A percentile compares a stretch with the other conserved stretches of the same genome.
Conservation (phyloP, 1,284 basidiomycete genomes). For the Gomphus bonarii region DNA sequence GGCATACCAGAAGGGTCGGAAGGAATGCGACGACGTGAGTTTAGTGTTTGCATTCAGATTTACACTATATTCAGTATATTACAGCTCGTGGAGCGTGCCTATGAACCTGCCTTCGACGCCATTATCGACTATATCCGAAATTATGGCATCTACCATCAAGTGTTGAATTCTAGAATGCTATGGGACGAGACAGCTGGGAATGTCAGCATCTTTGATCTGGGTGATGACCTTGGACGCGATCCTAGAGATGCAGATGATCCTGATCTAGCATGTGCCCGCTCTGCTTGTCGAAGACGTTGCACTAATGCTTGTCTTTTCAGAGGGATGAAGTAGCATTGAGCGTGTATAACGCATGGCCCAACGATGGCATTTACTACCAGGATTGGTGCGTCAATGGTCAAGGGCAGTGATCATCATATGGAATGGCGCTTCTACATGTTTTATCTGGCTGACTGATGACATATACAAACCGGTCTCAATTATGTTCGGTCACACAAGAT, state of each 20-base stretch:
- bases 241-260: neutral
- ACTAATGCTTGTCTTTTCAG: neutral
- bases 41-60: neutral
- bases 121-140: neutral
- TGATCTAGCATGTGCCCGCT: neutral
- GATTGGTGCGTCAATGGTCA: slow-evolving; percentile 8
- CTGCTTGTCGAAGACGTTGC: neutral
- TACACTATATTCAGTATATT: neutral
- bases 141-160: slow-evolving; percentile 4
- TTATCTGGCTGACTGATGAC: neutral
- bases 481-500: neutral
- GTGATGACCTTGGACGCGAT: neutral
- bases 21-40: slow-evolving; percentile 7
- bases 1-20: slow-evolving; percentile 2
- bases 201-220: slow-evolving; percentile 1
- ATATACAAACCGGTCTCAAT: neutral
- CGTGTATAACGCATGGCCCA: slow-evolving; percentile 1
- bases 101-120: slow-evolving; percentile 5
- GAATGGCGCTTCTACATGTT: too few species aligned
- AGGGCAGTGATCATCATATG: neutral
- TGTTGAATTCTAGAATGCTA: neutral
- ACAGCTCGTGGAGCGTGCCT: slow-evolving; percentile 2
- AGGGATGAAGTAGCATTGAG: neutral
- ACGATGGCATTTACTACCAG: slow-evolving; percentile 2
- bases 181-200: neutral